phyloP scores from a whole-genome alignment of 352 stramenopile genomes.

The Phytophthora sojae region DNA sequence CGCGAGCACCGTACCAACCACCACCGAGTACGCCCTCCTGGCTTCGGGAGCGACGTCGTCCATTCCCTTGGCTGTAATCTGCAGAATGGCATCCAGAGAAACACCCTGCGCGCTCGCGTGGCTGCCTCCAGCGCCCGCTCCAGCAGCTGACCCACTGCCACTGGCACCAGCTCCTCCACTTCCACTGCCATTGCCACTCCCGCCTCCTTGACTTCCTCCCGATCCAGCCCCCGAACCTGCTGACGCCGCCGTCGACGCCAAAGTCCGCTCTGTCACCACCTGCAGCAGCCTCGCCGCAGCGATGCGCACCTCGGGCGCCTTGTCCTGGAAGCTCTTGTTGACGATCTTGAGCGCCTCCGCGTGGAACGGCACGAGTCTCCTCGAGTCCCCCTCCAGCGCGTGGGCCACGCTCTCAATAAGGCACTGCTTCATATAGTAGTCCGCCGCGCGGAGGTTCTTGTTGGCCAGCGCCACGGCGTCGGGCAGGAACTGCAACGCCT shows the following conservation, averaged over 20 bases:
- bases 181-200: constrained; percentile 30
- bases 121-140: constrained; percentile 23
- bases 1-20: constrained; percentile 80
- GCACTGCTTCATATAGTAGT: constrained; percentile 86
- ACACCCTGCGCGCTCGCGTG: constrained; percentile 38
- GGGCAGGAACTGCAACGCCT: constrained; percentile 70
- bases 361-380: constrained; percentile 54
- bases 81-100: constrained; percentile 75
- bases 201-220: constrained; percentile 21
- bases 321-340: constrained; percentile 75
- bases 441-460: constrained; percentile 62
- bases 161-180: constrained; percentile 21
- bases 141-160: constrained; percentile 18
- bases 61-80: constrained; percentile 78
- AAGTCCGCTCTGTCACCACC: constrained; percentile 67
- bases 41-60: constrained; percentile 74
- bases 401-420: constrained; percentile 75
- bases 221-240: constrained; percentile 15
- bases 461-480: constrained; percentile 75
- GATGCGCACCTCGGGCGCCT: constrained; percentile 74
- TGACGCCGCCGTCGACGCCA: constrained; percentile 23
- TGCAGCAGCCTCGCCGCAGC: constrained; percentile 68
- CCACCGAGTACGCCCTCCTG: constrained; percentile 65
- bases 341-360: constrained; percentile 80
- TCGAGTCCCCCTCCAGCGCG: constrained; percentile 54